A percentile compares a stretch with the other conserved stretches of the same genome.
These are phyloP conservation scores for Arthrobotrys pseudoclavata DNA, from an alignment of 2,329 filamentous ascomycete species.

Conservation along the genomic window DNA sequence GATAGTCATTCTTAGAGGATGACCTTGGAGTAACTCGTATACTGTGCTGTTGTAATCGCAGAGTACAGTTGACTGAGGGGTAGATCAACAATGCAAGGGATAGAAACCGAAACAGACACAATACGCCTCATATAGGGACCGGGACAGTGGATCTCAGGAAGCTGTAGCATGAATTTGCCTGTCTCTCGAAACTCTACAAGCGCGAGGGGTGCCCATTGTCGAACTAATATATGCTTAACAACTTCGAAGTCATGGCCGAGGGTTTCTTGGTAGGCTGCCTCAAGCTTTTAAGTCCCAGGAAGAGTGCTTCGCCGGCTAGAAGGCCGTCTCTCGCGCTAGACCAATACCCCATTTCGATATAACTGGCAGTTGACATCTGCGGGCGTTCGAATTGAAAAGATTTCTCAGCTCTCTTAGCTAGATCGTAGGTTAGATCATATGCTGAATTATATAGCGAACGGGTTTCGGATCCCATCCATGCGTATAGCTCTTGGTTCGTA, in stretches of 20 bases:
- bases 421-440: constrained; percentile 33
- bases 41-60: constrained; percentile 59
- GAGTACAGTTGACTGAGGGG: constrained; percentile 63
- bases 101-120: constrained; percentile 64
- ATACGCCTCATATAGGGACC: constrained; percentile 67
- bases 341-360: constrained; percentile 62
- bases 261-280: constrained; percentile 62
- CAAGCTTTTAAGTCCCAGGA: constrained; percentile 63
- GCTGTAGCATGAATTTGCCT: constrained; percentile 61
- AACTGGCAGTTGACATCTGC: background rate
- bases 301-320: constrained; percentile 62
- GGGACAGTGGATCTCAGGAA: constrained; percentile 66
- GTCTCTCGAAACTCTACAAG: constrained; percentile 63
- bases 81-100: constrained; percentile 65
- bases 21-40: background rate
- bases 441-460: constrained; percentile 15
- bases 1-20: constrained; percentile 22
- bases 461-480: constrained; percentile 21
- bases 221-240: constrained; percentile 64
- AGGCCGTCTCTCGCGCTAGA: constrained; percentile 66
- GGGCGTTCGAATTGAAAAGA: constrained; percentile 24
- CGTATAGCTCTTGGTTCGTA: constrained; percentile 40
- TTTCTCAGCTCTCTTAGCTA: constrained; percentile 35
- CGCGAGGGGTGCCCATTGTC: constrained; percentile 63
- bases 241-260: constrained; percentile 64